These are phyloP conservation scores for Boletus sensibilis DNA, from an alignment of 768 basidiomycete species.

Conservation along the genomic window DNA sequence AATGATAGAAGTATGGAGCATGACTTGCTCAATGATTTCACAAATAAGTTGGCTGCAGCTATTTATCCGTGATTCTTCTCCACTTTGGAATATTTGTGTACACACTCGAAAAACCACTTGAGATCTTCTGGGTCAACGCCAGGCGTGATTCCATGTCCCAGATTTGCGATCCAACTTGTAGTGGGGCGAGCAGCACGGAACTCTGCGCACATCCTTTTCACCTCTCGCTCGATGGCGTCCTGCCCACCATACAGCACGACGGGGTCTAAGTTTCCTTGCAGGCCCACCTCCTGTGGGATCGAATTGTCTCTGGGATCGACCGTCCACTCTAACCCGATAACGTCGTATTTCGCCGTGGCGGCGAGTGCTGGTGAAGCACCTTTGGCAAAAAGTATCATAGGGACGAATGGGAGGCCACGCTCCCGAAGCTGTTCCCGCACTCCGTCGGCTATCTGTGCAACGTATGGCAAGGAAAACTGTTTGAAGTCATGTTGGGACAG, in stretches of 20 bases:
- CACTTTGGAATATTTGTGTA: constrained; percentile 71
- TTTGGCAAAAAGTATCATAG: constrained; percentile 94
- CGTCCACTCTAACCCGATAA: constrained; percentile 90
- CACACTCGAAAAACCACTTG: constrained; percentile 86
- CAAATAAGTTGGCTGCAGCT: not conserved
- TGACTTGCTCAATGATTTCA: not conserved
- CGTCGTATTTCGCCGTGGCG: constrained; percentile 72
- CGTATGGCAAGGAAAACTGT: constrained; percentile 78
- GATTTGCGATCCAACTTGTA: constrained; percentile 92
- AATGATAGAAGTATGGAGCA: constrained; percentile 12
- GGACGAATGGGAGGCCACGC: constrained; percentile 55
- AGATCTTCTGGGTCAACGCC: constrained; percentile 93
- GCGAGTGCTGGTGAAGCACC: constrained; percentile 83
- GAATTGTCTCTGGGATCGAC: constrained; percentile 66
- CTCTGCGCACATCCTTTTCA: constrained; percentile 77
- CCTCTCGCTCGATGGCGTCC: constrained; percentile 82
- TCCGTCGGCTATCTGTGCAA: constrained; percentile 66
- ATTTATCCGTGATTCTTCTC: not conserved
- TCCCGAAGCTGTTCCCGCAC: constrained; percentile 60
- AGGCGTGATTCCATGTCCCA: constrained; percentile 97
- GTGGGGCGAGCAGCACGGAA: constrained; percentile 55
- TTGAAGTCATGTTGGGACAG: constrained; percentile 85
- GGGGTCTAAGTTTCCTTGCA: constrained; percentile 96
- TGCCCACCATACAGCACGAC: constrained; percentile 79
- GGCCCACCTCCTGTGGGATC: constrained; percentile 59